A percentile compares a stretch with the other conserved stretches of the same genome.
phyloP scores from a whole-genome alignment of 2,329 filamentous ascomycete species.

The Dactylellina haptotyla region DNA sequence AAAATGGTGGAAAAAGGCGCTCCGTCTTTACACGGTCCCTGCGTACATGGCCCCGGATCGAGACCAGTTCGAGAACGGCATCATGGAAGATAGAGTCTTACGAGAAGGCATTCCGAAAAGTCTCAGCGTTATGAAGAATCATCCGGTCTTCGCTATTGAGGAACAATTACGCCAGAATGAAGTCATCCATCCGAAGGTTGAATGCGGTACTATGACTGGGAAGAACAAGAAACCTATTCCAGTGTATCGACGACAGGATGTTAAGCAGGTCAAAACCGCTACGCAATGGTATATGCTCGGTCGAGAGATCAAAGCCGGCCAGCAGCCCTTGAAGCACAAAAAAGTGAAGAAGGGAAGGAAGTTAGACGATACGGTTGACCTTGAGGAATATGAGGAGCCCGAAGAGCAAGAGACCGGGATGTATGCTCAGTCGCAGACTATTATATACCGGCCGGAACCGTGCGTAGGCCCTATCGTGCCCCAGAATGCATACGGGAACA shows the following conservation, averaged over 20 bases:
- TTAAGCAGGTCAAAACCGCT: constrained; percentile 78
- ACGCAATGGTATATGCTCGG: constrained; percentile 94
- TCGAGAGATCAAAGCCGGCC: constrained; percentile 77
- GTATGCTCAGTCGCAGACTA: constrained; percentile 65
- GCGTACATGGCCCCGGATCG: constrained; percentile 65
- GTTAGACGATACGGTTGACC: constrained; percentile 56
- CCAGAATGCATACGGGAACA: constrained; percentile 94
- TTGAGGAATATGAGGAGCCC: constrained; percentile 59
- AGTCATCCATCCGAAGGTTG: constrained; percentile 76
- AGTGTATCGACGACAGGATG: constrained; percentile 83
- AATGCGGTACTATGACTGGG: constrained; percentile 79
- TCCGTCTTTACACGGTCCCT: constrained; percentile 61
- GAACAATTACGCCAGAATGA: constrained; percentile 85
- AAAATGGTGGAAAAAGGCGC: constrained; percentile 66
- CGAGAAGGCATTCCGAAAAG: constrained; percentile 86
- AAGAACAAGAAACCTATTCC: constrained; percentile 67
- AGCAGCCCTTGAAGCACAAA: constrained; percentile 83
- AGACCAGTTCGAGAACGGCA: constrained; percentile 84
- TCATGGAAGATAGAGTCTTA: constrained; percentile 75
- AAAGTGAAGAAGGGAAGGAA: constrained; percentile 64
- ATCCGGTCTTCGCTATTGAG: constrained; percentile 79
- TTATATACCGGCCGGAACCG: constrained; percentile 78
- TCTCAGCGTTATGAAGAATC: constrained; percentile 85
- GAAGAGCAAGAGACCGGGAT: constrained; percentile 65
- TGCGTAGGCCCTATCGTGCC: constrained; percentile 75